Evolutionary conservation across 257 asterid species (phyloP), one percentile per base, ranked within the genome.

Genomic region (Capsicum chinense): DNA sequence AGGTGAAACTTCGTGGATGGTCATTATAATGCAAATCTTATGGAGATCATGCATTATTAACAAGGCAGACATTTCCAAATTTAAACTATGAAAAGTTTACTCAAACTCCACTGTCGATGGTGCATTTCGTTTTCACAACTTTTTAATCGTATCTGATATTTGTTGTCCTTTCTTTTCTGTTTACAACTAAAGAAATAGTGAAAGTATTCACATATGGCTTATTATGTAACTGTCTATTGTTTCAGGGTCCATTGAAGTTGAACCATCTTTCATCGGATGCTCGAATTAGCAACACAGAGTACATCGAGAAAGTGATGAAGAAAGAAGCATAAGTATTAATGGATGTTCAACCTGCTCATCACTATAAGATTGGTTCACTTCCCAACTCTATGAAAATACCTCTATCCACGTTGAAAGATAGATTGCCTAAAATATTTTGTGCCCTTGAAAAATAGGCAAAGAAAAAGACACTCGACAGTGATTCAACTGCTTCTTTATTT

Each of bases 311-410:
- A 86, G 86, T 83, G 48, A 10, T 5, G 56, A 84, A 84, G 79
- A 94, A 95, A 4, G 97, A 93, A 87, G 83, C 90, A 4, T 98
- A 95, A 54, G 84, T 97, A 42, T 79, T 97, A 81, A 79, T 97
- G 10, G 99, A 97, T 63, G 99, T 97, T 70, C 88, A 98, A 76
- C 99, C 99, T 13, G 88, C 93, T 48, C 98, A 97, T 88, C 99
- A 97, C 89, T 63, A 91, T 88, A 90, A 92, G 88, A 94, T 95
- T 56, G 88, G 83, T 83, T 91, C 97, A 57, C 97, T 95, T 84
- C 97, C 91, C 58, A 88, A 85, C 8, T 95, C 98, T 21, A 68
- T 93, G 48, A 97, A 92, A 91, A 91, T 97, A 71, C 98, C 99
- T 64, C 88, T 93, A 13, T 83, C 88, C 10, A 83, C 19, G n/a